Base-by-base conservation (phyloP, 805 yeast species). In the Blastobotrys parvus region DNA sequence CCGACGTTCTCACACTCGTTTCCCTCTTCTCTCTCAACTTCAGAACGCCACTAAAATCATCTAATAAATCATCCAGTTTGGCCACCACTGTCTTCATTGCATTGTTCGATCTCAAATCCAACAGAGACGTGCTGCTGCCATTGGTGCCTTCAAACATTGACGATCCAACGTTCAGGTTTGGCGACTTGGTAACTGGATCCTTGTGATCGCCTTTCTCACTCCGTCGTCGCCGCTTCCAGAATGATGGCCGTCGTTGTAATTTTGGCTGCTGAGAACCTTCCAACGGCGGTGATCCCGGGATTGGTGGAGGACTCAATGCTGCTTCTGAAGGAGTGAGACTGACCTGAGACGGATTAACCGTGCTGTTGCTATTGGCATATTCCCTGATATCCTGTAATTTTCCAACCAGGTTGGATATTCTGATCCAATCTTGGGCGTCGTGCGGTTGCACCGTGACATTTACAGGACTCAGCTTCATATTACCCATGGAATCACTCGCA, bases 181-280 rank as follows among this genome's bases (percentile, higher is more conserved):
- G 18, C n/a, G 38, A 40, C 8, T 33, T n/a, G 19, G 29, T 30
- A 39, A 36, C 40, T 45, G 42, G 41, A 41, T 43, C 31, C 38
- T 39, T 19, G 35, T 22, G 39, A 11, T 35, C 13, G 4, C 20
- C 8, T n/a, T 27, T 15, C 36, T 15, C 21, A 17, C 31, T 19
- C 35, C 29, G 7, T 25, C 29, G 29, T 11, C 11, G 7, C 6
- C 49, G 39, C 22, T 35, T 45, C 52, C 52, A 49, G 41, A 49
- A 43, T 4, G 52, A 49, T 1, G 50, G 49, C n/a, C 51, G 16
- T 19, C 51, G 35, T 19, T 41, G 51, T 20, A 38, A 21, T 13
- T 31, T 38, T 3, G 22, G 38, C n/a, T 34, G 37, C n/a, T n/a
- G n/a, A n/a, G n/a, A n/a, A 15, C 36, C 36, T 15, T 19, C 16